Conservation (phyloP, 352 stramenopile genomes). For the Pythium sp. region DNA sequence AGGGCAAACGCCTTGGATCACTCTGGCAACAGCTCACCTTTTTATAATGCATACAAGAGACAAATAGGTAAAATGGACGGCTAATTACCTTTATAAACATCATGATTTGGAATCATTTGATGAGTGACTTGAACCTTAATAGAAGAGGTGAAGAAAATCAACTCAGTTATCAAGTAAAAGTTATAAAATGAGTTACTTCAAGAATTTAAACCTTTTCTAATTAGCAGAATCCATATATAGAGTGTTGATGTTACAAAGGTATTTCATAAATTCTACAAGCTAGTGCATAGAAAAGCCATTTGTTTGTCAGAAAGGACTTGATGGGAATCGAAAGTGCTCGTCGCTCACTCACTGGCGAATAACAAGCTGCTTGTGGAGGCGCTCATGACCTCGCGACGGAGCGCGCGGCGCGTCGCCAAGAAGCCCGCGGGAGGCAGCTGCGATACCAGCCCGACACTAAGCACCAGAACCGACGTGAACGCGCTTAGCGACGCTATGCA, state of each 20-base stretch:
- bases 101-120: background rate
- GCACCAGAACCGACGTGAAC: background rate
- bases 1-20: background rate
- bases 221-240: too few relatives aligned
- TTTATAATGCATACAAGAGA: background rate
- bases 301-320: background rate
- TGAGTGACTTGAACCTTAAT: too few relatives aligned
- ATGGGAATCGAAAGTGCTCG: background rate
- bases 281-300: background rate
- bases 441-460: background rate
- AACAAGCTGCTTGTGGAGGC: background rate
- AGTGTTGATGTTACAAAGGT: too few relatives aligned
- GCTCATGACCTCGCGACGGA: background rate
- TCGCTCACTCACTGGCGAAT: background rate
- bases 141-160: too few relatives aligned
- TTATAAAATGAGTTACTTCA: too few relatives aligned
- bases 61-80: background rate
- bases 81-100: background rate
- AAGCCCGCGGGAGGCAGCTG: background rate
- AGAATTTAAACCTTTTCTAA: too few relatives aligned
- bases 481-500: background rate
- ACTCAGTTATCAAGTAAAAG: too few relatives aligned
- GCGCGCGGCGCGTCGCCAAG: too few relatives aligned
- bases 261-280: too few relatives aligned
- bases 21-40: background rate